Percentiles rank a stretch among this genome's conserved stretches.
Evolutionary conservation across 768 basidiomycete genomes (phyloP).

Genomic region (Leccinum arenicola): DNA sequence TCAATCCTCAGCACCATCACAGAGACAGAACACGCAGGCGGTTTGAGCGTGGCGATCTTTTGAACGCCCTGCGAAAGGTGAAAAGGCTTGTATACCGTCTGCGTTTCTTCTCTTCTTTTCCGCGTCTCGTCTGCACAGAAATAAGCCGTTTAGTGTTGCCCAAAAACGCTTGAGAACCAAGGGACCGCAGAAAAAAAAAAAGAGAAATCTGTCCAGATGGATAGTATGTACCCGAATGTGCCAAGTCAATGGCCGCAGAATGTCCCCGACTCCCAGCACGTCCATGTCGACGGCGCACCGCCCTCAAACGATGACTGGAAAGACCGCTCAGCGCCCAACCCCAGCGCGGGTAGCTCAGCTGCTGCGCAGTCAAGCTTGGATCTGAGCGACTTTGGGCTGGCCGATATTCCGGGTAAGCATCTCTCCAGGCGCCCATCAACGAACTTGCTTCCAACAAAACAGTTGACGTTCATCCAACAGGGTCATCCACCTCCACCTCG

Average conservation of each 20-base stretch:
- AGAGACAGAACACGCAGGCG: slow-evolving; percentile 39
- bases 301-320: slow-evolving; percentile 40
- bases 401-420: slow-evolving; percentile 44
- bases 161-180: slow-evolving; percentile 42
- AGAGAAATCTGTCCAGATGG: slow-evolving; percentile 39
- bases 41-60: slow-evolving; percentile 35
- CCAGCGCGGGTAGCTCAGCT: slow-evolving; percentile 26
- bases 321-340: slow-evolving; percentile 30
- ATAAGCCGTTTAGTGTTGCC: slow-evolving; percentile 45
- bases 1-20: slow-evolving; percentile 38
- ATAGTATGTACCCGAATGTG: slow-evolving; percentile 46
- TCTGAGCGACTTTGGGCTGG: slow-evolving; percentile 43
- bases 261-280: slow-evolving; percentile 33
- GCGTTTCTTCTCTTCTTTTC: slow-evolving; percentile 35
- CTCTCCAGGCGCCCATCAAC: slow-evolving; percentile 29
- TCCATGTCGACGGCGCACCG: slow-evolving; percentile 29
- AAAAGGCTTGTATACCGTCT: slow-evolving; percentile 39
- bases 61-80: slow-evolving; percentile 37
- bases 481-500: slow-evolving; percentile 40
- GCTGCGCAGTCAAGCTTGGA: slow-evolving; percentile 36
- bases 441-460: background rate
- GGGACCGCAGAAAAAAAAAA: slow-evolving; percentile 40
- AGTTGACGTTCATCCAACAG: slow-evolving; percentile 21
- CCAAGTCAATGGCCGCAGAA: slow-evolving; percentile 41
- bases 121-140: slow-evolving; percentile 40